Base-by-base conservation (phyloP, 2,329 filamentous ascomycete genomes). In the Aspergillus chevalieri region DNA sequence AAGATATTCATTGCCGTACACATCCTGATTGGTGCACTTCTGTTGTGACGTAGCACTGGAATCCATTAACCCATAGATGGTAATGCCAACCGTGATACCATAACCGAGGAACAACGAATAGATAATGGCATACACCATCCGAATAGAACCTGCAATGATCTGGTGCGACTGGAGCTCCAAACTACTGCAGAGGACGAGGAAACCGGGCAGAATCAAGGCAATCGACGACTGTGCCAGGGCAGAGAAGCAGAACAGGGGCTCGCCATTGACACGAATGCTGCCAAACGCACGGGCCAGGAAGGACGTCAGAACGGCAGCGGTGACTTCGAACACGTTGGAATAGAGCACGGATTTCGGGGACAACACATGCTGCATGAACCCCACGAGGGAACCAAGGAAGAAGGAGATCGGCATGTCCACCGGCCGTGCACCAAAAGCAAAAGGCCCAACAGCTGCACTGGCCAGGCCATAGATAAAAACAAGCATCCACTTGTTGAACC, bases 371-470 rank as follows among this genome's bases (percentile, higher is more conserved):
- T 92, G 87, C 51, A 93, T 74, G 47, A 84, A 71, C 1, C 88
- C 88, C 2, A 93, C 76, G 22, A 89, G 72, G 58, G 80, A 83
- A 2, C 88, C 89, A 0, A 93, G 76, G 0, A 88, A 50, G 64
- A 92, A 92, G 36, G 83, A 82, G 24, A 91, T 78, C 0, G 87
- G 87, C 52, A 93, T 72, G 64, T 94, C 89, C 60, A 91, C 85
- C 38, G 84, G 80, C 3, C 87, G 80, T 5, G 85, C 86, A 49
- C 82, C 74, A 60, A 92, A 93, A 4, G 85, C 86, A 59, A 92
- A 92, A 0, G 87, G 87, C 0, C 85, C 87, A 1, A 92, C 87
- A 2, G 77, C 80, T 0, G 82, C 84, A 12, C 86, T 88, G 2
- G 87, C 87, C 6, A 90, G 66, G 0, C 89, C 89, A 58, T 88